These are phyloP conservation scores for Gaertneriomyces semiglobifer DNA, from an alignment of 192 early-diverging fungal species.

Conservation along the genomic window DNA sequence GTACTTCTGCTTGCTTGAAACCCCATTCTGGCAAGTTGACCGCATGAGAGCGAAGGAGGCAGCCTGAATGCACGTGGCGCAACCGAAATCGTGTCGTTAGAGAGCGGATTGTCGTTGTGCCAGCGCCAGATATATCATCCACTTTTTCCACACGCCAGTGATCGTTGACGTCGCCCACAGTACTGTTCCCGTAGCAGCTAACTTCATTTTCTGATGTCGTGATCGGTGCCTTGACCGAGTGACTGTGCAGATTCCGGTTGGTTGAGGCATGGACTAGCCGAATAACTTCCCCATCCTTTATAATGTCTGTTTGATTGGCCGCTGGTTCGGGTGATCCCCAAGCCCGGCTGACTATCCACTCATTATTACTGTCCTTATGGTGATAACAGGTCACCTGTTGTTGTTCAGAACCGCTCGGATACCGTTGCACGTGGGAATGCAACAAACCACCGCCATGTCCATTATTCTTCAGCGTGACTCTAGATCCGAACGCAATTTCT, in stretches of 20 bases:
- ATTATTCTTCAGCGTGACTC: slow-evolving; percentile 77
- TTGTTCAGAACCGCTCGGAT: slow-evolving; percentile 83
- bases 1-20: slow-evolving; percentile 88
- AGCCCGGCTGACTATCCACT: slow-evolving; percentile 71
- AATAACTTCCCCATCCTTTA: slow-evolving; percentile 76
- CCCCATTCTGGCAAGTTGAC: slow-evolving; percentile 93
- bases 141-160: slow-evolving; percentile 87
- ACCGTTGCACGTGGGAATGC: slow-evolving; percentile 89
- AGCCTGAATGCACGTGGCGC: slow-evolving; percentile 66
- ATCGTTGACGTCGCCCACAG: slow-evolving; percentile 77
- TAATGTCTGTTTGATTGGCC: slow-evolving; percentile 48
- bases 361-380: slow-evolving; percentile 91
- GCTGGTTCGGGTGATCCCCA: slow-evolving; percentile 41
- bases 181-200: slow-evolving; percentile 77
- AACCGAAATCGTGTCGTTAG: slow-evolving; percentile 81
- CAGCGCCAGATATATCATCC: slow-evolving; percentile 54
- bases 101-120: slow-evolving; percentile 55
- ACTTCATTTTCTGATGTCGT: slow-evolving; percentile 82
- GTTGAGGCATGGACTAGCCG: slow-evolving; percentile 76
- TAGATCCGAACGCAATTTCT: slow-evolving; percentile 92
- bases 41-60: slow-evolving; percentile 71
- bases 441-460: slow-evolving; percentile 82
- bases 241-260: slow-evolving; percentile 79
- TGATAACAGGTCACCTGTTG: slow-evolving; percentile 96
- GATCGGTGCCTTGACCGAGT: slow-evolving; percentile 71